Conservation (phyloP, 495 filamentous ascomycete species). For the Hyaloscypha variabilis region DNA sequence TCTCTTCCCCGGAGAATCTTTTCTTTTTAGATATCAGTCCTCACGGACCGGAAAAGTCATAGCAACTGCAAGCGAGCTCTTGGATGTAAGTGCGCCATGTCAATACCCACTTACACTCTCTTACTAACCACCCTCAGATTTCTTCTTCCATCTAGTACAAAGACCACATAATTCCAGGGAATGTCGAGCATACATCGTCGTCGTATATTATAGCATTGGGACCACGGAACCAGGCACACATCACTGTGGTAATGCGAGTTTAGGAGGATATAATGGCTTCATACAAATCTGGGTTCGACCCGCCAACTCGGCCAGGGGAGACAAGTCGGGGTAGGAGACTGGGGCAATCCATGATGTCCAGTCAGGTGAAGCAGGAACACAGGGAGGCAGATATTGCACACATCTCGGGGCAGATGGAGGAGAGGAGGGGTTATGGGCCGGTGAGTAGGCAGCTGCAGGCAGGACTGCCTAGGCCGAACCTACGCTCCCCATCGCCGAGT, state of each 20-base stretch:
- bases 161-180: conserved; percentile 16
- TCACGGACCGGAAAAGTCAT: conserved; percentile 27
- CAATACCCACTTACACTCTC: neutral
- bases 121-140: conserved; percentile 12
- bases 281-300: conserved; percentile 34
- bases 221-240: conserved; percentile 12
- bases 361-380: conserved; percentile 15
- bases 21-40: conserved; percentile 26
- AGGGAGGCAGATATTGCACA: conserved; percentile 26
- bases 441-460: conserved; percentile 14
- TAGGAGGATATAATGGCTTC: conserved; percentile 34
- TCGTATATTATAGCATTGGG: conserved; percentile 25
- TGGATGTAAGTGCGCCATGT: conserved; percentile 13
- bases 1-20: conserved; percentile 18
- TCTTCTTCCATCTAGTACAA: conserved; percentile 16
- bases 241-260: conserved; percentile 16
- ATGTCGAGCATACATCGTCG: conserved; percentile 24
- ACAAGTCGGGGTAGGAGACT: conserved; percentile 23
- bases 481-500: conserved; percentile 26
- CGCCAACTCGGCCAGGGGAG: conserved; percentile 31
- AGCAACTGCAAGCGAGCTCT: conserved; percentile 9
- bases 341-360: conserved; percentile 23
- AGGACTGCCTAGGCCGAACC: conserved; percentile 24
- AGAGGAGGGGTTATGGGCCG: conserved; percentile 8
- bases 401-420: conserved; percentile 21